Evolutionary conservation across 1,284 basidiomycete genomes (phyloP), one percentile per base, ranked within the genome.

Genomic region (Hemileia vastatrix): DNA sequence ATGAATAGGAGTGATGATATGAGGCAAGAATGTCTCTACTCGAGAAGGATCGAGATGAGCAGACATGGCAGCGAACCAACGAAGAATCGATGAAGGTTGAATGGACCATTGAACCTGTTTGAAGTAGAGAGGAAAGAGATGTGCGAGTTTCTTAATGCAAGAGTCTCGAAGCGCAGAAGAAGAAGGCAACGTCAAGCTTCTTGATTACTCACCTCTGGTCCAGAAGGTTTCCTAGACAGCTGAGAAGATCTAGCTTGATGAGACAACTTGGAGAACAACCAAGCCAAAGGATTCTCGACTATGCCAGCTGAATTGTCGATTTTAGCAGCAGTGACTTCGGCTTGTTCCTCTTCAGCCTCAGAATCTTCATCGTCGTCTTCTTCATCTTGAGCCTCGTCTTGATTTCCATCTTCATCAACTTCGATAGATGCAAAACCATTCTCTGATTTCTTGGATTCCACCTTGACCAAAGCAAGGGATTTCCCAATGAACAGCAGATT

Each of bases 51-150:
- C 81, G 79, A 97, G 83, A 70, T 83, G 78, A 6, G 86, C 84
- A 3, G 83, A 78, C 83, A 95, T 90, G 0, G 91, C 91, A 0
- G 91, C 93, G 71, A 96, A 95, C 86, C 90, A 94, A n/a, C 88
- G 85, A 51, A 97, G 76, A 56, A 88, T 83, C 0, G 89, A 84
- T 6, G 86, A 77, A 0, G 90, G 86, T 66, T 90, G 88, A 19
- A 86, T 82, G 4, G 83, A 80, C 91, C 93, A 97, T 65, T 81
- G 80, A 1, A 78, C 75, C 80, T 84, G n/a, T n/a, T n/a, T n/a
- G n/a, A n/a, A 31, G 45, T 32, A 24, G 44, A 36, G 43, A 9
- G 3, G 52, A 45, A 60, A 40, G 43, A 8, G 21, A 45, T 1
- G 27, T 43, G 44, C 50, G 23, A 31, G 5, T 24, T 19, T 5